Evolutionary conservation across 768 basidiomycete genomes (phyloP), one percentile per base, ranked within the genome.

Genomic region (Dendrothele bispora): DNA sequence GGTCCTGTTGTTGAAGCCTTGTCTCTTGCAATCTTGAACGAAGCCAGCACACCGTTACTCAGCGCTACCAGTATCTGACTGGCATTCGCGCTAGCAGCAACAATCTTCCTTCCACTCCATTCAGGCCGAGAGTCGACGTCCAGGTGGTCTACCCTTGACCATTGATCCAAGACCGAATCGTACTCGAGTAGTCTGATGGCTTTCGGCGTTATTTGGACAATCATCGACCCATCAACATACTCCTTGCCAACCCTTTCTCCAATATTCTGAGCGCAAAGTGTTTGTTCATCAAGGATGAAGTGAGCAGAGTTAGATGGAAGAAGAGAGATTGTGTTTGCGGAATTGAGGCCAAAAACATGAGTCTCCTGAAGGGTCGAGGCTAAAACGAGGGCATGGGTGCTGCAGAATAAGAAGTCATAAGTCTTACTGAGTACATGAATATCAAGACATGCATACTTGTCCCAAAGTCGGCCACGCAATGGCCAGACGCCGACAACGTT

Each of bases 161-260:
- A 83, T n/a, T 65, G 55, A 5, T 66, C 66, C 7, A 78, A 52
- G 4, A 58, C 58, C 1, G 62, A 29, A 53, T 89, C 79, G 57
- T 75, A 80, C 52, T 86, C 77, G 4, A 88, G 61, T 18, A 90
- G 64, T 18, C 69, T 60, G 5, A 83, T 75, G 5, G 75, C 79
- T 15, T 67, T 69, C 4, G 77, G 66, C 2, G 88, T 88, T 14
- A 93, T 84, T 64, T 95, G 93, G 0, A 91, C 76, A 7, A 86
- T 72, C 4, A 80, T 64, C n/a, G 74, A 61, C 0, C 84, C 82
- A 41, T 79, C 67, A 37, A 56, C 43, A 46, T 78, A 76, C 1
- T 52, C 53, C 34, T 55, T 59, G 21, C 56, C 56, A n/a, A 55
- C 52, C 6, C 68, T 63, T 15, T 66, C 62, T 11, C 70, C 62